Conservation (phyloP, 306 rosid genomes). For the Astragalus glycyphyllos region DNA sequence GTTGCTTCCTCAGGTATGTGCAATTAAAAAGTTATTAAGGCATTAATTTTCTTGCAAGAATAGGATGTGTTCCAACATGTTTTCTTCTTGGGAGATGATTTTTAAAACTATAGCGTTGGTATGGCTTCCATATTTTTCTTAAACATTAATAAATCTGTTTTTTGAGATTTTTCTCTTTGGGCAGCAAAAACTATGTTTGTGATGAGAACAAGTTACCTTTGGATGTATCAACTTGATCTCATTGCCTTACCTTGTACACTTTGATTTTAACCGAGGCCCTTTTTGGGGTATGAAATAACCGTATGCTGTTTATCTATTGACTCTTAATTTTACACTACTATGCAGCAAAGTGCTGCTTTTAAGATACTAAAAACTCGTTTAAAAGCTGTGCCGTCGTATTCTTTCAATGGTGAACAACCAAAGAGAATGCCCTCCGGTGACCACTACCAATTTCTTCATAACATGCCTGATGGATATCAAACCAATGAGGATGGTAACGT, state of each 20-base stretch:
- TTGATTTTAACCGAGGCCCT: not conserved
- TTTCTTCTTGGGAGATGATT: not conserved
- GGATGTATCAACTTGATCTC: slow-evolving; percentile 31
- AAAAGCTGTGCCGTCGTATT: slow-evolving; percentile 73
- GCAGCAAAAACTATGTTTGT: not conserved
- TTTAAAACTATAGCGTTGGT: slow-evolving; percentile 11
- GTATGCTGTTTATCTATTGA: slow-evolving; percentile 33
- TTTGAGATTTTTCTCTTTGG: not conserved
- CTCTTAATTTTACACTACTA: slow-evolving; percentile 30
- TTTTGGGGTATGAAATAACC: not conserved
- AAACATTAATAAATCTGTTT: not conserved
- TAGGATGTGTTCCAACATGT: slow-evolving; percentile 6
- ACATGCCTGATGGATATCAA: slow-evolving; percentile 52
- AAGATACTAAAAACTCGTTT: slow-evolving; percentile 83
- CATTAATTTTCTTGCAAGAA: slow-evolving; percentile 11
- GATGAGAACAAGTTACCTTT: slow-evolving; percentile 17
- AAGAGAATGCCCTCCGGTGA: slow-evolving; percentile 61
- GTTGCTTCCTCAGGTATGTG: slow-evolving; percentile 96
- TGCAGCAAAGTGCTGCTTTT: slow-evolving; percentile 98
- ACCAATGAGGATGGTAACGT: slow-evolving; percentile 68
- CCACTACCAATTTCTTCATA: slow-evolving; percentile 54
- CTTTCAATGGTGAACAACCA: slow-evolving; percentile 64
- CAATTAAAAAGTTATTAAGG: slow-evolving; percentile 24
- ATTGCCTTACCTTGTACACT: slow-evolving; percentile 12
- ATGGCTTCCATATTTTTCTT: not conserved